Conservation (phyloP, 495 filamentous ascomycete species). For the Tirmania nivea region DNA sequence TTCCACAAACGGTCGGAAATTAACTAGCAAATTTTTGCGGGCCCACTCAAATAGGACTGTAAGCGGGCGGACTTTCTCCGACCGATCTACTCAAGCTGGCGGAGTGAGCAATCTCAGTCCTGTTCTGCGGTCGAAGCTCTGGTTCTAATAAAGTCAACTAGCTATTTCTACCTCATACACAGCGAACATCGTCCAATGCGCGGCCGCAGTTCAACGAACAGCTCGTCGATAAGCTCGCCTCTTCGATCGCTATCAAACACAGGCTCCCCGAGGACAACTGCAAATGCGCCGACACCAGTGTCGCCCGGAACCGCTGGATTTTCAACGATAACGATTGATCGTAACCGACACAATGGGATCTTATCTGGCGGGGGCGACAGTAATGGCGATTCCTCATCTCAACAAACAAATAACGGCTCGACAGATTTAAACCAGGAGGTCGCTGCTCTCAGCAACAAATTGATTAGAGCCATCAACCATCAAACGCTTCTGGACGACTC, state of each 20-base stretch:
- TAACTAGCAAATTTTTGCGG: no score
- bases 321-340: neutral
- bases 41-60: no score
- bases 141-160: neutral
- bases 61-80: no score
- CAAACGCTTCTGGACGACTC: constrained; percentile 85
- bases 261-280: neutral
- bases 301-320: neutral
- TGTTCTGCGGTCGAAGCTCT: no score
- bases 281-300: neutral
- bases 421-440: constrained; percentile 71
- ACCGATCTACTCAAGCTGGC: no score
- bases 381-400: neutral
- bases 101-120: no score
- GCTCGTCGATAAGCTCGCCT: neutral
- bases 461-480: constrained; percentile 92
- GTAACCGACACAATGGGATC: neutral
- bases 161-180: neutral
- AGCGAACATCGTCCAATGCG: neutral
- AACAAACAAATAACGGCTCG: constrained; percentile 16
- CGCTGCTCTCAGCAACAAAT: constrained; percentile 73
- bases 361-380: neutral
- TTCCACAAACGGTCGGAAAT: no score
- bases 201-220: neutral
- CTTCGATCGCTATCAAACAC: neutral